Percentiles rank a stretch among this genome's conserved stretches.
phyloP scores from a whole-genome alignment of 805 yeast species.

The Ogataea methanolica region DNA sequence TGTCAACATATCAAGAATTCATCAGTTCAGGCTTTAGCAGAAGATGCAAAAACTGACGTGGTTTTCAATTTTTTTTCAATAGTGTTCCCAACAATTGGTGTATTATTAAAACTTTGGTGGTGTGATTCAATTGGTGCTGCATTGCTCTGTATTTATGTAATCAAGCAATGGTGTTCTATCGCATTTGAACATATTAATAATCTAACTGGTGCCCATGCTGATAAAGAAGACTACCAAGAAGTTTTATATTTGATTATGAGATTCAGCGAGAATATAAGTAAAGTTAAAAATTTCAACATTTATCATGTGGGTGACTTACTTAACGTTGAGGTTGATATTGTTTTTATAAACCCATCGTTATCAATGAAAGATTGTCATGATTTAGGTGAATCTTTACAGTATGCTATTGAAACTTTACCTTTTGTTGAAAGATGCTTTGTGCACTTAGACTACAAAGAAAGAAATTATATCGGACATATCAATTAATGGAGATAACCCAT shows the following conservation, averaged over 20 bases:
- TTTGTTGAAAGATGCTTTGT: conserved; percentile 79
- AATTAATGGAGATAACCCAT: conserved; percentile 1
- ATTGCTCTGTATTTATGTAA: conserved; percentile 54
- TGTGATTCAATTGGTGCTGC: conserved; percentile 73
- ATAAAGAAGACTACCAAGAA: conserved; percentile 56
- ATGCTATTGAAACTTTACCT: conserved; percentile 73
- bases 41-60: conserved; percentile 77
- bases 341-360: conserved; percentile 44
- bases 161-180: conserved; percentile 56
- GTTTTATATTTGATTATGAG: conserved; percentile 63
- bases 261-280: conserved; percentile 62
- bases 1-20: conserved; percentile 57
- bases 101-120: conserved; percentile 56
- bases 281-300: conserved; percentile 61
- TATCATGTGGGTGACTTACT: conserved; percentile 77
- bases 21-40: conserved; percentile 74
- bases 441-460: conserved; percentile 58
- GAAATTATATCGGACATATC: conserved; percentile 36
- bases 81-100: conserved; percentile 62
- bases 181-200: conserved; percentile 72
- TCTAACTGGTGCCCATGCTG: conserved; percentile 70
- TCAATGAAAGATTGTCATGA: conserved; percentile 69
- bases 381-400: conserved; percentile 76
- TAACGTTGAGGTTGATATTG: conserved; percentile 72
- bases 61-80: conserved; percentile 69